These are phyloP conservation scores for Clonostachys rhizophaga DNA, from an alignment of 2,329 filamentous ascomycete species.

Conservation along the genomic window DNA sequence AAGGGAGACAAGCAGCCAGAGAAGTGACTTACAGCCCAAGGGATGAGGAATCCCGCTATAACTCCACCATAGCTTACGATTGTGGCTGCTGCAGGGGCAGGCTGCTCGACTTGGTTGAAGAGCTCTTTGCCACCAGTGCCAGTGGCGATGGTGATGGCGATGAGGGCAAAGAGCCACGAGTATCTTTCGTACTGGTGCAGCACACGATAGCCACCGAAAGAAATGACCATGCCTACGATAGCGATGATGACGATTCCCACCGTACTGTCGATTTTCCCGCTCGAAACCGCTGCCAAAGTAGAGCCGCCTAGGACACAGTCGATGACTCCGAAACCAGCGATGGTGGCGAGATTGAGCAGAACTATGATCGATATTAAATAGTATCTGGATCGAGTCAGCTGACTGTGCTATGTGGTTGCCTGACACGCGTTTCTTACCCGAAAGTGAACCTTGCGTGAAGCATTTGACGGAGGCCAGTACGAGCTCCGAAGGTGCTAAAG, in stretches of 20 bases:
- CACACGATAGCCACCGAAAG: conserved; percentile 55
- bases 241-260: conserved; percentile 59
- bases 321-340: conserved; percentile 58
- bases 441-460: conserved; percentile 61
- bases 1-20: conserved; percentile 49
- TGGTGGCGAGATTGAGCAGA: conserved; percentile 56
- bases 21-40: conserved; percentile 46
- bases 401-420: not conserved
- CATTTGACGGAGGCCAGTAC: conserved; percentile 62
- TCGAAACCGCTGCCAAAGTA: conserved; percentile 48
- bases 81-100: conserved; percentile 34
- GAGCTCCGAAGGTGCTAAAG: conserved; percentile 52
- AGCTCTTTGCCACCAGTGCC: conserved; percentile 48
- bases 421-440: conserved; percentile 30
- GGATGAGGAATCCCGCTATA: conserved; percentile 59
- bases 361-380: conserved; percentile 55
- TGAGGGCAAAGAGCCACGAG: conserved; percentile 49
- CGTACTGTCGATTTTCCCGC: conserved; percentile 40
- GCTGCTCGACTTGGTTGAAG: conserved; percentile 35
- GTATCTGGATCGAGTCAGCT: conserved; percentile 2
- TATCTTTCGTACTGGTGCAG: conserved; percentile 55
- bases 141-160: conserved; percentile 49
- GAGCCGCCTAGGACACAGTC: conserved; percentile 57
- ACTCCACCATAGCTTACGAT: conserved; percentile 55
- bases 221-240: conserved; percentile 51